phyloP scores from a whole-genome alignment of 805 yeast genomes.

The Saccharomycopsis amapae region DNA sequence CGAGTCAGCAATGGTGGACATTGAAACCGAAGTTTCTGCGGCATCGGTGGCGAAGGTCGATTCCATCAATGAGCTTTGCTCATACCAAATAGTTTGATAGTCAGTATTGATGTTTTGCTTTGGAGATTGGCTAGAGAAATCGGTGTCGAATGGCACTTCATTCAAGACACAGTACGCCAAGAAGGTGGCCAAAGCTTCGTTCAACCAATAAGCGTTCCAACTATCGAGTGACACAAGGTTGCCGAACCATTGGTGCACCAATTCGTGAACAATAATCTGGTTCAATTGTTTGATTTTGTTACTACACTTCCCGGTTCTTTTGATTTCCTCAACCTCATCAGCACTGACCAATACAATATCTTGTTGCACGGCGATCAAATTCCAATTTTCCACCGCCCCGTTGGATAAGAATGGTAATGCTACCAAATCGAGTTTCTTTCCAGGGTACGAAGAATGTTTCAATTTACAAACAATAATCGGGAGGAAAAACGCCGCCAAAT shows the following conservation, averaged over 20 bases:
- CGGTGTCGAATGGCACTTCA: slow-evolving; percentile 10
- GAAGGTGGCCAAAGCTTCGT: slow-evolving; percentile 75
- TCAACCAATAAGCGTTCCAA: slow-evolving; percentile 66
- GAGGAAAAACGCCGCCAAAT: slow-evolving; percentile 39
- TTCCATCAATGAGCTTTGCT: slow-evolving; percentile 30
- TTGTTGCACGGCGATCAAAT: slow-evolving; percentile 53
- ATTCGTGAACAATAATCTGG: slow-evolving; percentile 61
- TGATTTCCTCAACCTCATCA: slow-evolving; percentile 23
- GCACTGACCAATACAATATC: slow-evolving; percentile 35
- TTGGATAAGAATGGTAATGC: slow-evolving; percentile 66
- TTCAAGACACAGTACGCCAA: slow-evolving; percentile 45
- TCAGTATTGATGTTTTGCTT: slow-evolving; percentile 23
- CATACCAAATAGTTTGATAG: slow-evolving; percentile 24
- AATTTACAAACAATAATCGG: slow-evolving; percentile 43
- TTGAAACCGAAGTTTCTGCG: slow-evolving; percentile 15
- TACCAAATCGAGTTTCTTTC: slow-evolving; percentile 58
- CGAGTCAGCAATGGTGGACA: slow-evolving; percentile 32
- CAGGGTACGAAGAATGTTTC: slow-evolving; percentile 40
- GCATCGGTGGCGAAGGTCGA: slow-evolving; percentile 29
- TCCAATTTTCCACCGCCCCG: slow-evolving; percentile 80
- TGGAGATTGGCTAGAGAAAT: neutral
- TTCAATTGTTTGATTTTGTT: slow-evolving; percentile 29
- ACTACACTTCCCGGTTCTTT: slow-evolving; percentile 10
- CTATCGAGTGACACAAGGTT: slow-evolving; percentile 58
- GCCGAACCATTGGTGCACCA: slow-evolving; percentile 80